These are phyloP conservation scores for Akanthomyces lecanii DNA, from an alignment of 2,329 filamentous ascomycete species.

Conservation along the genomic window DNA sequence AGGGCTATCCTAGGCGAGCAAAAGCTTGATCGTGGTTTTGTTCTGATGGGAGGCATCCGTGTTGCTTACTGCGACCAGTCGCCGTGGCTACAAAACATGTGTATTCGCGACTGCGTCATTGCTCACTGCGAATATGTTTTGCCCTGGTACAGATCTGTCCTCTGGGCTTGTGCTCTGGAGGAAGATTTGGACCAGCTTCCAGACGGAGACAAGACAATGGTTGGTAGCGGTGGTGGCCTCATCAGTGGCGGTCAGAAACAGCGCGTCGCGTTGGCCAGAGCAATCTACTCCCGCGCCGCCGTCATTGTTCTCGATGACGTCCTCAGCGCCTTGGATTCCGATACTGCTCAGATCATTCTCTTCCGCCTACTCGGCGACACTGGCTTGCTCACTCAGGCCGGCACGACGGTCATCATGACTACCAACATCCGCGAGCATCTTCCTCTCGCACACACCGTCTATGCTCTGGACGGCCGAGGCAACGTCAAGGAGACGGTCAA, in stretches of 20 bases:
- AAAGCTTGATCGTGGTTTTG: conserved; percentile 14
- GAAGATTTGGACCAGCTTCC: conserved; percentile 37
- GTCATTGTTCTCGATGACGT: conserved; percentile 80
- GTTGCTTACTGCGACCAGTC: conserved; percentile 20
- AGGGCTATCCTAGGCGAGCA: conserved; percentile 23
- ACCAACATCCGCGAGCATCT: conserved; percentile 17
- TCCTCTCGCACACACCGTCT: conserved; percentile 11
- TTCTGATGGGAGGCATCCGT: conserved; percentile 16
- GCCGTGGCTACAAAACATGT: conserved; percentile 16
- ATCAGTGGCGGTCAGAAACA: conserved; percentile 25
- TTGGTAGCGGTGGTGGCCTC: conserved; percentile 20
- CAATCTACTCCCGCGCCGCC: conserved; percentile 85
- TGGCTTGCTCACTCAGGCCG: conserved; percentile 20
- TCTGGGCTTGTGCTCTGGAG: conserved; percentile 23
- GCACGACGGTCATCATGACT: conserved; percentile 19
- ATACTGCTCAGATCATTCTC: conserved; percentile 19
- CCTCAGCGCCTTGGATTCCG: conserved; percentile 8
- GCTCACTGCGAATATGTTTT: conserved; percentile 11
- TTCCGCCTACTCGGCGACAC: conserved; percentile 19
- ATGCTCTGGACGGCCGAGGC: conserved; percentile 10
- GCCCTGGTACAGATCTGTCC: conserved; percentile 14
- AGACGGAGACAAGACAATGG: conserved; percentile 15
- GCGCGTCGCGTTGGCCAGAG: conserved; percentile 60
- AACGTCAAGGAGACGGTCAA: conserved; percentile 10
- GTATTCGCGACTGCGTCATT: conserved; percentile 14